Conservation (phyloP, 1,139 yeast species). For the Suhomyces anneliseae region DNA sequence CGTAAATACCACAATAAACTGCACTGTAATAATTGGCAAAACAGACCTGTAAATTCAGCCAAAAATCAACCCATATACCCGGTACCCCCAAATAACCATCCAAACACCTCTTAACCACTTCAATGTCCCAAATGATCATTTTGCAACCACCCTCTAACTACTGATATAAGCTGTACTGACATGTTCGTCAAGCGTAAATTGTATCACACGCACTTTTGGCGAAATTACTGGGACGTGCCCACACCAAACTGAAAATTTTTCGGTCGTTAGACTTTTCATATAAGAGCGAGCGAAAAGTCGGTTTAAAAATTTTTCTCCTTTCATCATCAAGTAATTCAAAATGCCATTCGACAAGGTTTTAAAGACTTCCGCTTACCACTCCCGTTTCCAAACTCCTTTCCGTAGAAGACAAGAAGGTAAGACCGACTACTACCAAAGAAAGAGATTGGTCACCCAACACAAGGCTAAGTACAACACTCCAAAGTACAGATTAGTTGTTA, state of each 20-base stretch:
- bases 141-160: no score
- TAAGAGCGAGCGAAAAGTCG: background rate
- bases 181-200: background rate
- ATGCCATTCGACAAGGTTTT: constrained; percentile 77
- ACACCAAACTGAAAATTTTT: constrained; percentile 10
- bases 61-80: no score
- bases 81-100: no score
- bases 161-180: no score
- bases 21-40: no score
- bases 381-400: constrained; percentile 99
- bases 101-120: no score
- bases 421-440: constrained; percentile 99
- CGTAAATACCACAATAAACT: no score
- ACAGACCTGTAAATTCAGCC: no score
- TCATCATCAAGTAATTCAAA: constrained; percentile 21
- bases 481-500: constrained; percentile 98
- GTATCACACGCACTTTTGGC: background rate
- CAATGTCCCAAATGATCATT: no score
- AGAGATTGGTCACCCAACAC: constrained; percentile 99
- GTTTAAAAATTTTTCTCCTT: background rate
- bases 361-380: constrained; percentile 93
- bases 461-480: constrained; percentile 99
- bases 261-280: background rate
- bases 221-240: constrained; percentile 6
- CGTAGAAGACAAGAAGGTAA: constrained; percentile 99